Conservation (phyloP, 2,329 filamentous ascomycete genomes). For the Fusarium haematococcum region DNA sequence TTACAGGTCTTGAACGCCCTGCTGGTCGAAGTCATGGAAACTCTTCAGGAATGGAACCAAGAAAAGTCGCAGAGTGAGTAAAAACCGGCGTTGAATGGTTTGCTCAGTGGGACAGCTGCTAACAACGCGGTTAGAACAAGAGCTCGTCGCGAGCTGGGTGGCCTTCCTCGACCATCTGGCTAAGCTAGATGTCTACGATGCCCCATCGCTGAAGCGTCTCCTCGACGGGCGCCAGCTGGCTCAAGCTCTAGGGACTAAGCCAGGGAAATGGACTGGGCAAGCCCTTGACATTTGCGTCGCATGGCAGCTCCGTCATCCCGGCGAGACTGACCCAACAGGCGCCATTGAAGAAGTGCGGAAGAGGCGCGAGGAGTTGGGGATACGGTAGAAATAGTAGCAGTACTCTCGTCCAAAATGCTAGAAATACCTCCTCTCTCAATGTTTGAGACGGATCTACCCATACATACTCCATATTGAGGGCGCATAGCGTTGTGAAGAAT, state of each 20-base stretch:
- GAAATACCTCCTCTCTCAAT: not conserved
- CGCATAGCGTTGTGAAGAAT: not conserved
- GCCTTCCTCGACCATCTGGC: constrained; percentile 66
- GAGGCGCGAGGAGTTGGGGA: constrained; percentile 65
- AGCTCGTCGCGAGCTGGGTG: constrained; percentile 64
- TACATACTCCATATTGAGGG: not conserved
- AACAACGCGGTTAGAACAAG: constrained; percentile 52
- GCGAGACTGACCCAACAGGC: constrained; percentile 66
- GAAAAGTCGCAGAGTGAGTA: constrained; percentile 53
- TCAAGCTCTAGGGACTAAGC: constrained; percentile 74
- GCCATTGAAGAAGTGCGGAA: constrained; percentile 70
- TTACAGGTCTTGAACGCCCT: constrained; percentile 77
- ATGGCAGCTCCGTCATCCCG: constrained; percentile 89
- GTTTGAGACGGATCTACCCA: not conserved
- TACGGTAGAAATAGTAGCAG: constrained; percentile 27
- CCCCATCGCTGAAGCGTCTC: constrained; percentile 68
- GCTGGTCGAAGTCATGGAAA: constrained; percentile 69
- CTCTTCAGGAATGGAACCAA: constrained; percentile 48
- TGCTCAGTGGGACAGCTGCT: not conserved
- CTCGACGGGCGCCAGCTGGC: constrained; percentile 82
- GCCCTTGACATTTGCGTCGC: constrained; percentile 84
- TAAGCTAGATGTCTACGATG: constrained; percentile 67
- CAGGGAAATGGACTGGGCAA: constrained; percentile 85
- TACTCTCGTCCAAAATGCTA: not conserved
- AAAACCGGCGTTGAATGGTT: constrained; percentile 35